Evolutionary conservation across 1,284 basidiomycete species (phyloP).

Genomic region (Cryptococcus sp.): DNA sequence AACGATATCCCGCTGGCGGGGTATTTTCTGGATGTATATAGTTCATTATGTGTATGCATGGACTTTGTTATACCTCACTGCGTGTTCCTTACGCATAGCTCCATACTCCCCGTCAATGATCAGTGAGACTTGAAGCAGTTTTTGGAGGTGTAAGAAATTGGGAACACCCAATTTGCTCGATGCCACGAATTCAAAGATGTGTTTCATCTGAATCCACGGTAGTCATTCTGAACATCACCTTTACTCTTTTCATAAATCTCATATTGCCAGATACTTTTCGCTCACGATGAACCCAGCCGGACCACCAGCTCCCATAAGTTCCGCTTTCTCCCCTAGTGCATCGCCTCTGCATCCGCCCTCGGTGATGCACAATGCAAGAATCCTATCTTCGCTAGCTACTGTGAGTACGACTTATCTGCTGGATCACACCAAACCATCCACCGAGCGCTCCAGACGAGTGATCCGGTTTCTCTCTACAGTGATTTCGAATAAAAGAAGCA

Average conservation of each 20-base stretch:
- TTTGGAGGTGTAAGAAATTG: too few relatives aligned
- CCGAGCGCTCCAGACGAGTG: background rate
- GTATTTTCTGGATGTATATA: background rate
- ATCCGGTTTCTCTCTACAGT: background rate
- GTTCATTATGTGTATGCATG: too few relatives aligned
- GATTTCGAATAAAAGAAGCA: background rate
- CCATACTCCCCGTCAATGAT: too few relatives aligned
- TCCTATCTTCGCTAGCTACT: slow-evolving; percentile 49
- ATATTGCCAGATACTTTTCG: background rate
- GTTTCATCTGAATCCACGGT: too few relatives aligned
- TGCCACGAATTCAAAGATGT: too few relatives aligned
- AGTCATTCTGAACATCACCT: too few relatives aligned
- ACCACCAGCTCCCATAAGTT: slow-evolving; percentile 15
- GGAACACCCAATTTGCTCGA: too few relatives aligned
- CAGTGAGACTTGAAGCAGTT: too few relatives aligned
- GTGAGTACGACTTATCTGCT: slow-evolving; percentile 38
- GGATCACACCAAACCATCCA: background rate
- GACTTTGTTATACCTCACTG: too few relatives aligned
- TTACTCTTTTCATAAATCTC: too few relatives aligned
- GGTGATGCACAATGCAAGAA: slow-evolving; percentile 61
- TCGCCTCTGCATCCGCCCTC: slow-evolving; percentile 61
- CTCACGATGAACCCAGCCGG: slow-evolving; percentile 24
- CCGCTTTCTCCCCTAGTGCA: slow-evolving; percentile 31
- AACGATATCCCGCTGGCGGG: background rate
- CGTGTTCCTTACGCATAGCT: too few relatives aligned